phyloP scores from a whole-genome alignment of 768 basidiomycete genomes.

The Royoungia palumana region DNA sequence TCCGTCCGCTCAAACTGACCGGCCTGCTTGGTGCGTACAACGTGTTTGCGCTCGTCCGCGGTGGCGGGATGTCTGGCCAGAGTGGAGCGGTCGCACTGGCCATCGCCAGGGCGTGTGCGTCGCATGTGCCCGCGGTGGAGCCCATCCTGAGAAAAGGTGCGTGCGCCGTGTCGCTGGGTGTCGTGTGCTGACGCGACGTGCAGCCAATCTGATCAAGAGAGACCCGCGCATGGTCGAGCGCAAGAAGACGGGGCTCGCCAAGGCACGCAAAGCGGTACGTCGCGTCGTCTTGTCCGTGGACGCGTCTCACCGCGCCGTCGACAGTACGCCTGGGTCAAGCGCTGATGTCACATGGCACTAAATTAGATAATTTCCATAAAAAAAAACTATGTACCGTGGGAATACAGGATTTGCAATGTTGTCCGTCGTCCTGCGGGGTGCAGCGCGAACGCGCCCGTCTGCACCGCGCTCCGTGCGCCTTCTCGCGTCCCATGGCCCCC shows the following conservation, averaged over 20 bases:
- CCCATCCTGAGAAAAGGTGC: constrained; percentile 70
- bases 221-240: constrained; percentile 98
- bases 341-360: too few relatives aligned
- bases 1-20: constrained; percentile 81
- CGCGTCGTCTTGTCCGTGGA: not conserved
- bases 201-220: constrained; percentile 82
- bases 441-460: constrained; percentile 17
- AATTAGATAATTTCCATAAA: too few relatives aligned
- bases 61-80: constrained; percentile 90
- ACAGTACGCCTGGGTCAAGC: constrained; percentile 96
- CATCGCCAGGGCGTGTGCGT: constrained; percentile 69
- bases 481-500: constrained; percentile 21
- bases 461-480: constrained; percentile 19
- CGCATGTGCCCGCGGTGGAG: constrained; percentile 65
- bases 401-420: constrained; percentile 23
- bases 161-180: not conserved
- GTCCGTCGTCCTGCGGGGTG: constrained; percentile 22
- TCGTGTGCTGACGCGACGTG: not conserved
- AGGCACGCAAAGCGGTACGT: constrained; percentile 89
- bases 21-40: constrained; percentile 86
- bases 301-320: constrained; percentile 5
- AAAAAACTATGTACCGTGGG: too few relatives aligned
- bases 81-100: constrained; percentile 83
- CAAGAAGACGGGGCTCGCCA: constrained; percentile 92
- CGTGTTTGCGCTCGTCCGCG: constrained; percentile 67